Percentiles rank a stretch among this genome's conserved stretches.
Evolutionary conservation across 495 filamentous ascomycete species (phyloP).

Genomic region (Pseudotulostoma volvatum): DNA sequence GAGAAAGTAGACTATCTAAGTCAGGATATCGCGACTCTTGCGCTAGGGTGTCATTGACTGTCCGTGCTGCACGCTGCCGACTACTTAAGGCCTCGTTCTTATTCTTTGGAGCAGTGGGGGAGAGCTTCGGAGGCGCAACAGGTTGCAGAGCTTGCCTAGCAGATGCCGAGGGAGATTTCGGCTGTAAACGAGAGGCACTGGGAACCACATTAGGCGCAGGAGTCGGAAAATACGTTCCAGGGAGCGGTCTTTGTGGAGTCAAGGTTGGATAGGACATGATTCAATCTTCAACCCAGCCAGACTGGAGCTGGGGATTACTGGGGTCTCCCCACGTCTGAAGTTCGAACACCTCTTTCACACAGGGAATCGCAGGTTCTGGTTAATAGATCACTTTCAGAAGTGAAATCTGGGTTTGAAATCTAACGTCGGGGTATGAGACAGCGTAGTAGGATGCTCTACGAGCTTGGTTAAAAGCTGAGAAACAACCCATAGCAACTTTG

Average conservation of each 20-base stretch:
- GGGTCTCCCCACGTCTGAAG: slow-evolving; percentile 14
- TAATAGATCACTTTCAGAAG: too few species aligned
- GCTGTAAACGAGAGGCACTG: slow-evolving; percentile 12
- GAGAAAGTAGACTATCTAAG: slow-evolving; percentile 74
- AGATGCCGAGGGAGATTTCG: slow-evolving; percentile 12
- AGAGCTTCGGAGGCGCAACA: slow-evolving; percentile 19
- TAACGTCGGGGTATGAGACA: too few species aligned
- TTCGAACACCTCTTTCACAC: too few species aligned
- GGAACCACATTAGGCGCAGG: slow-evolving; percentile 33
- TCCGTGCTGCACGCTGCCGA: slow-evolving; percentile 61
- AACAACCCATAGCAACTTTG: too few species aligned
- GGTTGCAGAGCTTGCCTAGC: slow-evolving; percentile 13
- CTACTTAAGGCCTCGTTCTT: slow-evolving; percentile 36
- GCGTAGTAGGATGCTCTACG: too few species aligned
- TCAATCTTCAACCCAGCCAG: slow-evolving; percentile 4
- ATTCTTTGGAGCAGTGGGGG: slow-evolving; percentile 19
- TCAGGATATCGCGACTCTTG: slow-evolving; percentile 73
- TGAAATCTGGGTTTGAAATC: too few species aligned
- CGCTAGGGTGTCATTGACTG: slow-evolving; percentile 62
- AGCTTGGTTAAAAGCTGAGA: too few species aligned
- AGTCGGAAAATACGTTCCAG: slow-evolving; percentile 59
- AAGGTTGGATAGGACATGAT: slow-evolving; percentile 45
- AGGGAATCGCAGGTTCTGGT: too few species aligned
- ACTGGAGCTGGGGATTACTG: neutral
- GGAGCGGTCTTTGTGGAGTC: slow-evolving; percentile 49